Conservation (phyloP, 768 basidiomycete species). For the Guyanaporus albipodus region DNA sequence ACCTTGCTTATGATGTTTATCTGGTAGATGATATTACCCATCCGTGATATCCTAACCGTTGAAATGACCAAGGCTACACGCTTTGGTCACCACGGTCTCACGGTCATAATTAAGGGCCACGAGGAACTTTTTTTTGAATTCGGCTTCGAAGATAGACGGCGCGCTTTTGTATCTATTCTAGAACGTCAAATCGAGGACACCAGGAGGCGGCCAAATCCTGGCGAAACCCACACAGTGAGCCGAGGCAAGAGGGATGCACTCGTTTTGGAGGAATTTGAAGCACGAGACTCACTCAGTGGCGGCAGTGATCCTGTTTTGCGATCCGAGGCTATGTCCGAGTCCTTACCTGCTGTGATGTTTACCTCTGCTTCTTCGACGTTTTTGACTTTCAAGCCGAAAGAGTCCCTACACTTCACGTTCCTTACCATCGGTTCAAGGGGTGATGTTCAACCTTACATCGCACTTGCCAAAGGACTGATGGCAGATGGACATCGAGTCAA, state of each 20-base stretch:
- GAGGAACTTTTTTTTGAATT: slow-evolving; percentile 99
- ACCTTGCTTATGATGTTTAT: slow-evolving; percentile 2
- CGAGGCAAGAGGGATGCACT: slow-evolving; percentile 66
- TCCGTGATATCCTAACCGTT: slow-evolving; percentile 79
- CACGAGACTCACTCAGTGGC: slow-evolving; percentile 34
- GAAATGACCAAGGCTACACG: slow-evolving; percentile 85
- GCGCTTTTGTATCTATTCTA: slow-evolving; percentile 70
- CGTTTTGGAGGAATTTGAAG: slow-evolving; percentile 82
- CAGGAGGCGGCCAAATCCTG: slow-evolving; percentile 43
- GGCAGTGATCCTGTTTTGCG: slow-evolving; percentile 43
- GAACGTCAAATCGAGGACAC: slow-evolving; percentile 79
- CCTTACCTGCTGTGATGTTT: slow-evolving; percentile 91
- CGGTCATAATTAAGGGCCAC: slow-evolving; percentile 89
- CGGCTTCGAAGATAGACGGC: slow-evolving; percentile 70
- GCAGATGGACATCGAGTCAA: slow-evolving; percentile 84
- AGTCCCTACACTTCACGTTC: slow-evolving; percentile 86
- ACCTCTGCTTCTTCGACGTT: slow-evolving; percentile 95
- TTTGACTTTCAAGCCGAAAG: slow-evolving; percentile 89
- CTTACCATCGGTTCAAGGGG: slow-evolving; percentile 95
- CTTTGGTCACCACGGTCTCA: slow-evolving; percentile 86
- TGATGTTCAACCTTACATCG: slow-evolving; percentile 98
- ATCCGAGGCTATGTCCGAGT: slow-evolving; percentile 59
- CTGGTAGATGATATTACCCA: slow-evolving; percentile 87
- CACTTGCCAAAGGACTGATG: slow-evolving; percentile 87
- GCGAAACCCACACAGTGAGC: slow-evolving; percentile 42